A percentile compares a stretch with the other conserved stretches of the same genome.
Conservation (phyloP, 768 basidiomycete genomes). For the Hygrophorus pudorinus region DNA sequence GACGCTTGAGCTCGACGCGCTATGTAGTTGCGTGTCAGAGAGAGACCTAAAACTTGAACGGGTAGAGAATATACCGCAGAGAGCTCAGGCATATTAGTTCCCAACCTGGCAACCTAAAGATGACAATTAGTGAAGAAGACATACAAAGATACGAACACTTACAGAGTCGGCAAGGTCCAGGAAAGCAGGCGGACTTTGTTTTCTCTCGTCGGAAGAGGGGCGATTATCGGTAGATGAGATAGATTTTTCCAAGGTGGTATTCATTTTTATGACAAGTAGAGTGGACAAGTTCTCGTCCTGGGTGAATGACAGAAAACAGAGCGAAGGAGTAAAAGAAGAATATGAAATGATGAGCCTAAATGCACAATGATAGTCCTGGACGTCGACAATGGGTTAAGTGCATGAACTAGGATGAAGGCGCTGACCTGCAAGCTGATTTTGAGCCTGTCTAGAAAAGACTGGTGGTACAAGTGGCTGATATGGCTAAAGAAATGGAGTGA, state of each 20-base stretch:
- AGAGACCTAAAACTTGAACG: constrained; percentile 2
- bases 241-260: constrained; percentile 58
- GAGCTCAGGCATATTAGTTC: constrained; percentile 80
- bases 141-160: constrained; percentile 23
- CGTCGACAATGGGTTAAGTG: constrained; percentile 15
- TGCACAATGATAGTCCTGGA: constrained; percentile 61
- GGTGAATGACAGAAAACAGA: constrained; percentile 49
- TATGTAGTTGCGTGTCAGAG: constrained; percentile 21
- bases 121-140: constrained; percentile 12
- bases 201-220: constrained; percentile 56
- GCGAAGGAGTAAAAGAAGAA: constrained; percentile 29
- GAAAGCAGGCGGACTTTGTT: constrained; percentile 86
- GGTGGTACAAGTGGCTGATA: constrained; percentile 68
- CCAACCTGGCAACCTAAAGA: constrained; percentile 67
- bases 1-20: constrained; percentile 85
- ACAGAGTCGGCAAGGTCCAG: constrained; percentile 92
- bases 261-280: constrained; percentile 48
- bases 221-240: constrained; percentile 64
- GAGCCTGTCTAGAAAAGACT: constrained; percentile 68
- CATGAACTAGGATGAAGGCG: constrained; percentile 14
- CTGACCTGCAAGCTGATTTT: constrained; percentile 64
- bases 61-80: constrained; percentile 53
- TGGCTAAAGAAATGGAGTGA: constrained; percentile 16
- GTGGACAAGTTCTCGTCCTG: constrained; percentile 38
- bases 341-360: constrained; percentile 48